Base-by-base conservation (phyloP, 768 basidiomycete genomes). In the Mycena leptocephala region DNA sequence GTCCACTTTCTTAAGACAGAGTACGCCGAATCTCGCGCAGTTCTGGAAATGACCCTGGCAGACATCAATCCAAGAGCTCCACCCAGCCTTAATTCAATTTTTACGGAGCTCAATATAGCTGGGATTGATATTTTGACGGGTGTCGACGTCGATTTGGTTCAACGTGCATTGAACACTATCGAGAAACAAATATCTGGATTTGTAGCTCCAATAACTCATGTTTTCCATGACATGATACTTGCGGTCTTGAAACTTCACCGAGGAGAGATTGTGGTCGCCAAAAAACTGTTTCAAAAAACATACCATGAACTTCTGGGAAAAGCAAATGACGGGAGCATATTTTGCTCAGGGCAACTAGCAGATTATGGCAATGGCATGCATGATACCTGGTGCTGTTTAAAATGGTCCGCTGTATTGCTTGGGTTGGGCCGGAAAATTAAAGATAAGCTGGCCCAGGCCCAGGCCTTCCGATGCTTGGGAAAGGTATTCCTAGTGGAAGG, bases 1-100 rank as follows among this genome's bases (percentile, higher is more conserved):
- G 20, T 74, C 28, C 64, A 74, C 39, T 11, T 48, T 3, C 58
- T 74, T 20, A 68, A 74, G 66, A 74, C 64, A 2, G 64, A 74
- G 24, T 74, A 74, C 32, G 30, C 20, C 4, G 72, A 66, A 22
- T 63, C 72, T 9, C 65, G 65, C 33, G 9, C 33, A 10, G 30
- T 72, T 20, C 32, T 53, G 14, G 22, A 24, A 9, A 20, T 18
- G 6, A 74, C 18, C 32, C 13, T 68, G 35, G 22, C 72, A 1
- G 24, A n/a, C 9, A 22, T n/a, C 10, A 43, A 59, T 56, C 56
- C 72, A 18, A 26, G 56, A 26, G 32, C 56, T 64, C 62, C 72
- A n/a, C 53, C 63, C 5, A 58, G 28, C 0, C 32, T 59, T 8
- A 30, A 65, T 18, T 22, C 37, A 1, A 59, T 59, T n/a, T 59